Base-by-base conservation (phyloP, 2,329 filamentous ascomycete species). In the Didymella segeticola region DNA sequence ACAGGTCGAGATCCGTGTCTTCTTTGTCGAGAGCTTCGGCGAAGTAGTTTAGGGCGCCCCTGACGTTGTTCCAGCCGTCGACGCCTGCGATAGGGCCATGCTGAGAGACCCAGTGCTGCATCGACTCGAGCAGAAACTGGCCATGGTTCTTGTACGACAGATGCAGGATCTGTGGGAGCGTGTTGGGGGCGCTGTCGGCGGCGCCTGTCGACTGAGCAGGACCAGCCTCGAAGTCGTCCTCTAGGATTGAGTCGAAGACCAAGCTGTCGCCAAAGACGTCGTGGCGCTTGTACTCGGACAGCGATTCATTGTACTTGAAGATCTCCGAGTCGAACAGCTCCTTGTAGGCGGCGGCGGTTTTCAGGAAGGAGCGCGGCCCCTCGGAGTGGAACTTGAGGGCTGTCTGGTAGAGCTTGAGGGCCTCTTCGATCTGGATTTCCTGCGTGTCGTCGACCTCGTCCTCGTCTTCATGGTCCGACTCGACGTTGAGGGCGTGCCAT, bases 381-480 rank as follows among this genome's bases (percentile, higher is more conserved):
- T 96, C 91, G 1, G 93, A 89, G 71, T 99, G 95, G 62, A 93
- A 86, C 74, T 93, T 96, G 53, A 99, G 79, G 39, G 95, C 95
- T 64, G 83, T 88, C 70, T 98, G 93, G 72, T 97, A 99, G 29
- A 93, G 85, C 77, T 97, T 98, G 58, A 99, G 80, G 41, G 95
- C 93, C 78, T 99, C 95, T 69, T 99, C 95, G 69, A 98, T 93
- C 82, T 96, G 93, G 46, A 99, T 87, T 75, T 98, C 93, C 73
- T 93, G 95, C 27, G 93, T 96, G 67, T 95, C 92, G 73, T 99
- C 95, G 69, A 96, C 81, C 76, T 97, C 93, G 66, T 96, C 91
- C 71, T 96, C 92, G 60, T 89, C 81, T 53, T 91, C 90, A 69
- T 96, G 91, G 77, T 97, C 95, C 9, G 91, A 89, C 76, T 97